These are phyloP conservation scores for Lactifluus subvellereus DNA, from an alignment of 768 basidiomycete genomes.

Conservation along the genomic window DNA sequence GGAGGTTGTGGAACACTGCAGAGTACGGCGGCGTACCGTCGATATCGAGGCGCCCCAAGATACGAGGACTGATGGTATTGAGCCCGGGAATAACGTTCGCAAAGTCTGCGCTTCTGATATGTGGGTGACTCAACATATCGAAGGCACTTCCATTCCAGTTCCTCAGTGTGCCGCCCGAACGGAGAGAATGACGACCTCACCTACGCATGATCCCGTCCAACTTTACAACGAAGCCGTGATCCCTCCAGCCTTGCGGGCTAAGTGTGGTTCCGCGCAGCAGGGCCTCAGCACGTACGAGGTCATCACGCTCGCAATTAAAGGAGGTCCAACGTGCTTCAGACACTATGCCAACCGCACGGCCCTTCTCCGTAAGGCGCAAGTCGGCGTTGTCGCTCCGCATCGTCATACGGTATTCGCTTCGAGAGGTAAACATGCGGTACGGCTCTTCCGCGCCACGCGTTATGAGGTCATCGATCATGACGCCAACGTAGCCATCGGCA, in stretches of 20 bases:
- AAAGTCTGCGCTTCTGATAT: slow-evolving; percentile 42
- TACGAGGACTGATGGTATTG: slow-evolving; percentile 40
- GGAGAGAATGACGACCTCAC: slow-evolving; percentile 26
- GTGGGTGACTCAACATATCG: slow-evolving; percentile 60
- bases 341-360: slow-evolving; percentile 43
- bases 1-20: not conserved
- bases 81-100: slow-evolving; percentile 45
- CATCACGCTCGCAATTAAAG: slow-evolving; percentile 33
- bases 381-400: slow-evolving; percentile 89
- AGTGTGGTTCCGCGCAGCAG: slow-evolving; percentile 33
- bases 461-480: slow-evolving; percentile 89
- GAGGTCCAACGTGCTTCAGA: slow-evolving; percentile 40
- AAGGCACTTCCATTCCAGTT: slow-evolving; percentile 50
- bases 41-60: slow-evolving; percentile 57
- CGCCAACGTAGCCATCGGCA: slow-evolving; percentile 84
- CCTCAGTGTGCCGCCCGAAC: not conserved
- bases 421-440: slow-evolving; percentile 91
- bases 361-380: slow-evolving; percentile 70
- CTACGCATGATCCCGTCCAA: slow-evolving; percentile 42
- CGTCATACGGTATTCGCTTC: slow-evolving; percentile 86
- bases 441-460: slow-evolving; percentile 89
- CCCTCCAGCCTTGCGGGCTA: slow-evolving; percentile 46
- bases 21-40: slow-evolving; percentile 48
- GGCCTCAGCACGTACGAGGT: slow-evolving; percentile 33
- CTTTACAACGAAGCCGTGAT: slow-evolving; percentile 37